A percentile compares a stretch with the other conserved stretches of the same genome.
phyloP scores from a whole-genome alignment of 495 filamentous ascomycete species.

The Darksidea phi region DNA sequence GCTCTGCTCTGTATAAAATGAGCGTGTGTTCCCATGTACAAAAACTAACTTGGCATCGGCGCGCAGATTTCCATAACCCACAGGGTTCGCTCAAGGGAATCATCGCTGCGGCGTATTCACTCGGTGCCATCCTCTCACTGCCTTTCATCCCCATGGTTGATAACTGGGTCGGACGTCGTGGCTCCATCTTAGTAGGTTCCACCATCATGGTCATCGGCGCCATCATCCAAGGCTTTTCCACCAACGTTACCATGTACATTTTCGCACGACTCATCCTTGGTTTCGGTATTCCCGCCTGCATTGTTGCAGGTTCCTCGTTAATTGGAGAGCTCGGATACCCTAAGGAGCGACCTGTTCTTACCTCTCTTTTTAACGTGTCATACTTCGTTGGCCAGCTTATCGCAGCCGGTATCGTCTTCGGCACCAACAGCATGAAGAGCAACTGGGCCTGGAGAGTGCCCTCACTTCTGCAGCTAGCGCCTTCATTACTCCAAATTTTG shows the following conservation, averaged over 20 bases:
- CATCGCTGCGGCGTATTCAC: slow-evolving; percentile 46
- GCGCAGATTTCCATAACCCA: slow-evolving; percentile 45
- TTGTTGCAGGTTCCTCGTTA: slow-evolving; percentile 61
- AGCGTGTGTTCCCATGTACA: background rate
- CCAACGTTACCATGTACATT: slow-evolving; percentile 58
- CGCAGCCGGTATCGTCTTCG: slow-evolving; percentile 56
- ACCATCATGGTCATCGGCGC: slow-evolving; percentile 59
- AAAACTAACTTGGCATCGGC: slow-evolving; percentile 4
- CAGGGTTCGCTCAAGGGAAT: slow-evolving; percentile 43
- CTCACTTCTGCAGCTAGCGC: slow-evolving; percentile 54
- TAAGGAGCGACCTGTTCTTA: slow-evolving; percentile 62
- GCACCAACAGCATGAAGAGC: slow-evolving; percentile 55
- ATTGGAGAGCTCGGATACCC: slow-evolving; percentile 67
- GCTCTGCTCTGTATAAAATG: background rate
- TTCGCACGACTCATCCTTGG: slow-evolving; percentile 60
- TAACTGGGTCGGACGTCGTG: slow-evolving; percentile 53
- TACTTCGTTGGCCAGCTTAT: slow-evolving; percentile 64
- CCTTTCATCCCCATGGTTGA: slow-evolving; percentile 60
- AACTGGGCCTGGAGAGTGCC: slow-evolving; percentile 67
- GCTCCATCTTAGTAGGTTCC: slow-evolving; percentile 61
- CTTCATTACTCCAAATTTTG: slow-evolving; percentile 55
- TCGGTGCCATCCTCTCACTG: slow-evolving; percentile 56
- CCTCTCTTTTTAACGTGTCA: slow-evolving; percentile 64
- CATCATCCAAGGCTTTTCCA: slow-evolving; percentile 54
- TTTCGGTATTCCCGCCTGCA: slow-evolving; percentile 52